Conservation (phyloP, 345 rosid species). For the Salix suchowensis region DNA sequence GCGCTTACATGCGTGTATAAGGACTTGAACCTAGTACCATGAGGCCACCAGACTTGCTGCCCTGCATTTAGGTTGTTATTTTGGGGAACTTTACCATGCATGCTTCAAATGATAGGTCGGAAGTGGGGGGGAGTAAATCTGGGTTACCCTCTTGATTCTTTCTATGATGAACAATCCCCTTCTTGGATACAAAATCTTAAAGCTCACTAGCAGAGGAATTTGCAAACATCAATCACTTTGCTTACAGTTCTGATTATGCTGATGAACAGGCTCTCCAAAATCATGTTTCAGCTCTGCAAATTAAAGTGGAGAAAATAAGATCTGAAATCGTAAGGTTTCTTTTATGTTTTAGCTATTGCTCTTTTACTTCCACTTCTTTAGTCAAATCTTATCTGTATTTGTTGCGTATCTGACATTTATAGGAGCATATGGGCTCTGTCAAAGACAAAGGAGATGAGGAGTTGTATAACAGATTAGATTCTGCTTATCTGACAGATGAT, state of each 20-base stretch:
- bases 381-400: background rate
- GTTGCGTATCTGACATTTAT: slow-evolving; percentile 9
- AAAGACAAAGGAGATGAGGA: slow-evolving; percentile 53
- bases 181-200: background rate
- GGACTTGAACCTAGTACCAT: no score
- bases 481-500: slow-evolving; percentile 56
- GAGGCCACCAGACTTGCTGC: no score
- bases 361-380: background rate
- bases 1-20: no score
- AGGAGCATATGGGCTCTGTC: slow-evolving; percentile 65
- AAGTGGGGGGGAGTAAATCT: background rate
- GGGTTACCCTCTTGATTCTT: background rate
- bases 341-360: slow-evolving; percentile 5
- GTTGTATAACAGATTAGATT: slow-evolving; percentile 59
- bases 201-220: background rate
- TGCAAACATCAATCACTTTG: slow-evolving; percentile 1
- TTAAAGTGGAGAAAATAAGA: slow-evolving; percentile 57
- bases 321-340: slow-evolving; percentile 65
- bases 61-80: background rate
- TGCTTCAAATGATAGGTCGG: no score
- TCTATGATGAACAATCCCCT: background rate
- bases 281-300: slow-evolving; percentile 51
- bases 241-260: slow-evolving; percentile 16
- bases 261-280: slow-evolving; percentile 64
- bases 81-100: background rate